Evolutionary conservation across 2,329 filamentous ascomycete species (phyloP).

Genomic region (Ceratocystis variospora): DNA sequence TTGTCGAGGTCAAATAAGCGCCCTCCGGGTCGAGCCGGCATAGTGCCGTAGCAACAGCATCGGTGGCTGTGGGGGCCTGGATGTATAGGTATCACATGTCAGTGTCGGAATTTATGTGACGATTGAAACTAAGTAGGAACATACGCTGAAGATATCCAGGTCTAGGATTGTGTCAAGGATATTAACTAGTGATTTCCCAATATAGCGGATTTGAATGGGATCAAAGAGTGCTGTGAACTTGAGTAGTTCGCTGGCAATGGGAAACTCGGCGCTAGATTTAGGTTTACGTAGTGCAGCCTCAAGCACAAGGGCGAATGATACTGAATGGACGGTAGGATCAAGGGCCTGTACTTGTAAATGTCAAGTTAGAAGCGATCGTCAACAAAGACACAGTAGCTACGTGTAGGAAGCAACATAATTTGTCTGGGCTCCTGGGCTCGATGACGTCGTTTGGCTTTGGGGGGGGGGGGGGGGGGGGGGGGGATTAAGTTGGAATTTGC

Average conservation of each 20-base stretch:
- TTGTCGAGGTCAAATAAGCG: conserved; percentile 50
- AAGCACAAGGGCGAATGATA: conserved; percentile 39
- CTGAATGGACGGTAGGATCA: conserved; percentile 36
- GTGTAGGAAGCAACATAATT: background rate
- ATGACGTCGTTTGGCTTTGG: conserved; percentile 8
- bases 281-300: conserved; percentile 22
- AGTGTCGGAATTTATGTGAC: background rate
- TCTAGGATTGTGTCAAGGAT: conserved; percentile 32
- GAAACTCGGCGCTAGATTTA: background rate
- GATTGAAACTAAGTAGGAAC: conserved; percentile 15
- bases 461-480: background rate
- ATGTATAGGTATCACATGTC: conserved; percentile 1
- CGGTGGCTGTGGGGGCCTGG: conserved; percentile 35
- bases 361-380: background rate
- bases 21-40: conserved; percentile 52
- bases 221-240: conserved; percentile 38
- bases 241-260: conserved; percentile 28
- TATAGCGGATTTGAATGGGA: conserved; percentile 39
- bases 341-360: conserved; percentile 28
- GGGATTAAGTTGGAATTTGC: conserved; percentile 6
- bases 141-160: conserved; percentile 32
- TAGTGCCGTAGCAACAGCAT: conserved; percentile 39
- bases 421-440: background rate
- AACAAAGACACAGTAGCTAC: background rate
- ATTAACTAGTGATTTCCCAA: conserved; percentile 30